These are phyloP conservation scores for Udeniomyces megalosporus DNA, from an alignment of 768 basidiomycete species.

Conservation along the genomic window DNA sequence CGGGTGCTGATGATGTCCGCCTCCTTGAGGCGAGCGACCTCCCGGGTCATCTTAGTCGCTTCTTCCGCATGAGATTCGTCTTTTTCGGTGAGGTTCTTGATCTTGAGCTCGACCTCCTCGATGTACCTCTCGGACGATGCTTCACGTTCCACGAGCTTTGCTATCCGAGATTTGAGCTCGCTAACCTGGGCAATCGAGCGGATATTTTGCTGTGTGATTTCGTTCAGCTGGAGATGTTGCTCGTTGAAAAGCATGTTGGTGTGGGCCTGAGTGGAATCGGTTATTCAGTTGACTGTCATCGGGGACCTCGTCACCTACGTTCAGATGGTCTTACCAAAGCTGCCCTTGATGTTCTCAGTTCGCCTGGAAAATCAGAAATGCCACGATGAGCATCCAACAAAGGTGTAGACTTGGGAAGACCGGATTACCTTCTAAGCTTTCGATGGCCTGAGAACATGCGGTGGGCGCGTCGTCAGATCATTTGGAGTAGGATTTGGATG, in stretches of 20 bases:
- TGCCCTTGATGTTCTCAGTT: slow-evolving; percentile 47
- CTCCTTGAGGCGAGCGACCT: slow-evolving; percentile 62
- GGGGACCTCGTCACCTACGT: no score
- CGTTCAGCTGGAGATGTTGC: slow-evolving; percentile 54
- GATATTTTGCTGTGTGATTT: slow-evolving; percentile 42
- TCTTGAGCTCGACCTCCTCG: slow-evolving; percentile 78
- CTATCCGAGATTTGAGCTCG: slow-evolving; percentile 62
- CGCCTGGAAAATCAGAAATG: no score
- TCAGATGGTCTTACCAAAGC: slow-evolving; percentile 39
- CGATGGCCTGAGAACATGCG: no score
- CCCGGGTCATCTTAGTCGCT: slow-evolving; percentile 65
- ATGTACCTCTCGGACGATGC: slow-evolving; percentile 90
- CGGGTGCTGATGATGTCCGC: slow-evolving; percentile 50
- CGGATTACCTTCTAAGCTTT: no score
- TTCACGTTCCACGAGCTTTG: slow-evolving; percentile 74
- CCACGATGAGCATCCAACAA: no score
- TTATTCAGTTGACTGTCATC: no score
- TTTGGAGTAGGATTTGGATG: no score
- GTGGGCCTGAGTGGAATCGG: slow-evolving; percentile 35
- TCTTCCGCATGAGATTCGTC: slow-evolving; percentile 60
- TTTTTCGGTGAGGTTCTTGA: slow-evolving; percentile 68
- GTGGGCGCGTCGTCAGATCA: no score
- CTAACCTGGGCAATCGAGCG: slow-evolving; percentile 74
- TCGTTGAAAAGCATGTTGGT: slow-evolving; percentile 88
- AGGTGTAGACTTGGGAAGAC: no score